phyloP scores from a whole-genome alignment of 2,329 filamentous ascomycete species.

The Aureobasidium pullulans region DNA sequence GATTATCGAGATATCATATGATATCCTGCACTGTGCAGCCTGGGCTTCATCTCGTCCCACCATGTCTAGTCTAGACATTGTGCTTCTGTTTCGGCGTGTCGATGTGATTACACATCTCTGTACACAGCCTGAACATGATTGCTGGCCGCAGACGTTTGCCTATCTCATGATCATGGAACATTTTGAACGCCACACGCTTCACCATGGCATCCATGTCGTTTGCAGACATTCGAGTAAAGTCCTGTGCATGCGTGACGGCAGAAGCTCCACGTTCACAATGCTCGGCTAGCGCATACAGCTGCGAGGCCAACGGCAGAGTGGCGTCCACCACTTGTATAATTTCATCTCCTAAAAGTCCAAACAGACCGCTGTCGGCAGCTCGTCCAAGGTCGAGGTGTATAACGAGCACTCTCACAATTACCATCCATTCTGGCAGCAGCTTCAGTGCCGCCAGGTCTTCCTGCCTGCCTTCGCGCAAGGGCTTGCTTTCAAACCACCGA shows the following conservation, averaged over 20 bases:
- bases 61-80: conserved; percentile 6
- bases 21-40: background rate
- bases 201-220: conserved; percentile 11
- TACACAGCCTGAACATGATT: conserved; percentile 14
- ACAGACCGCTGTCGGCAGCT: conserved; percentile 13
- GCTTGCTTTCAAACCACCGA: background rate
- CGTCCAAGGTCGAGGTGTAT: conserved; percentile 8
- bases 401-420: conserved; percentile 14
- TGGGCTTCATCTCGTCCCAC: conserved; percentile 2
- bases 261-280: background rate
- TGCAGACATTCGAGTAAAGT: conserved; percentile 12
- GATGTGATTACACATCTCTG: conserved; percentile 11
- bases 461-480: background rate
- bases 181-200: conserved; percentile 5
- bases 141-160: conserved; percentile 11
- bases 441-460: conserved; percentile 5
- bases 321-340: conserved; percentile 15
- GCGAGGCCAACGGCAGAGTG: background rate
- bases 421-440: conserved; percentile 10
- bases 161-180: background rate
- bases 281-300: conserved; percentile 6
- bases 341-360: conserved; percentile 15
- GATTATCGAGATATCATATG: background rate
- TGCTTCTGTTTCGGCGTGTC: conserved; percentile 1
- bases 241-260: background rate